phyloP scores from a whole-genome alignment of 495 filamentous ascomycete genomes.

The Tuber borchii region DNA sequence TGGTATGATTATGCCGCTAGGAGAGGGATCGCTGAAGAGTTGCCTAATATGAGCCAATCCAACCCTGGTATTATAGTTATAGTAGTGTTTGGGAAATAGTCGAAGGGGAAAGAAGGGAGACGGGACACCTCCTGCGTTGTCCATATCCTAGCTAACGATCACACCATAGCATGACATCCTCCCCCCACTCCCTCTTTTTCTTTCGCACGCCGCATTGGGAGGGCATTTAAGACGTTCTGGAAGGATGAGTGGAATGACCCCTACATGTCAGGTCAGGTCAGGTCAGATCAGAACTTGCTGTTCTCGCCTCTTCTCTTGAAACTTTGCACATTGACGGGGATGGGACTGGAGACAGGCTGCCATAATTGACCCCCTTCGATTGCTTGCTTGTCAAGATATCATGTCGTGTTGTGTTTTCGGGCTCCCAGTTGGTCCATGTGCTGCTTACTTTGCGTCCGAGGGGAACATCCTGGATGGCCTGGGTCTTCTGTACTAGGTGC shows the following conservation, averaged over 20 bases:
- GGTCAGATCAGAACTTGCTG: neutral
- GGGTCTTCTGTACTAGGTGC: neutral
- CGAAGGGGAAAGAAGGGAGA: neutral
- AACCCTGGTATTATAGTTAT: neutral
- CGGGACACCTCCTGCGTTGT: constrained; percentile 1
- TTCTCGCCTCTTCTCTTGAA: neutral
- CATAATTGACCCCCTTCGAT: neutral
- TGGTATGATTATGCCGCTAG: neutral
- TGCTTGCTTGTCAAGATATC: neutral
- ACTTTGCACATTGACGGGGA: neutral
- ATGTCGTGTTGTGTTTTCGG: constrained; percentile 2
- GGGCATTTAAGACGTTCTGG: neutral
- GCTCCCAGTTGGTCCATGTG: constrained; percentile 1
- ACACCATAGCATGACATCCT: neutral
- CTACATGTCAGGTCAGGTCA: neutral
- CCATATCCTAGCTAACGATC: neutral
- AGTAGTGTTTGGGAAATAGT: neutral
- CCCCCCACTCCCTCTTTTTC: neutral
- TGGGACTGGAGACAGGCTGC: neutral
- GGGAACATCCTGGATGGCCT: neutral
- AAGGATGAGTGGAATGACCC: neutral
- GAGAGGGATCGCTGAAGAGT: neutral
- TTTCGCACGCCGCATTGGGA: neutral
- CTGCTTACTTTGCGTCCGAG: neutral
- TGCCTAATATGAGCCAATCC: neutral